These are phyloP conservation scores for Pythium phragmitis DNA, from an alignment of 352 stramenopile species.

Conservation along the genomic window DNA sequence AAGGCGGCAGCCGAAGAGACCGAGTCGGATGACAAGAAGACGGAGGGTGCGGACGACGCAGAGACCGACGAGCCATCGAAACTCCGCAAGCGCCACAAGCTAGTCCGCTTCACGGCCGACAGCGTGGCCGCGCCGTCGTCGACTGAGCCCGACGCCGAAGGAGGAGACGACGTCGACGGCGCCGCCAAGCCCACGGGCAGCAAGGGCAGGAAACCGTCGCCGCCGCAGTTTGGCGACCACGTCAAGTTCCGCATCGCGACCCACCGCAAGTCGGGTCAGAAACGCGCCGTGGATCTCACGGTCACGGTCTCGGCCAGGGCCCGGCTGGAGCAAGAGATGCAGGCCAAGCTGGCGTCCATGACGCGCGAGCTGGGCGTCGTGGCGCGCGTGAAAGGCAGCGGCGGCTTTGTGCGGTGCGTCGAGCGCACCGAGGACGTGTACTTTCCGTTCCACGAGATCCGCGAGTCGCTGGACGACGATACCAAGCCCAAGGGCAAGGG, in stretches of 20 bases:
- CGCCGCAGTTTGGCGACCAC: constrained; percentile 66
- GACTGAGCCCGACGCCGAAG: constrained; percentile 8
- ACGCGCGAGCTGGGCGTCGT: constrained; percentile 60
- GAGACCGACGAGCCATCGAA: constrained; percentile 18
- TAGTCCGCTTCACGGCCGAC: constrained; percentile 59
- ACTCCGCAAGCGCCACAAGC: constrained; percentile 21
- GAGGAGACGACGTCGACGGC: constrained; percentile 19
- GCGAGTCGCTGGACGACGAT: constrained; percentile 31
- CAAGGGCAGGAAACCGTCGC: constrained; percentile 5
- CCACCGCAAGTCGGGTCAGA: constrained; percentile 60
- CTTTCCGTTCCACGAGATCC: constrained; percentile 71
- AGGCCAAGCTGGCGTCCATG: constrained; percentile 57
- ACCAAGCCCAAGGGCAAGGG: constrained; percentile 17
- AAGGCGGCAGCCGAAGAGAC: constrained; percentile 12
- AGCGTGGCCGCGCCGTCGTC: constrained; percentile 30
- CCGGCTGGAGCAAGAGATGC: constrained; percentile 70
- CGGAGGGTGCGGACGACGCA: background rate
- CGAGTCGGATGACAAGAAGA: constrained; percentile 1
- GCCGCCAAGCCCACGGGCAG: no score
- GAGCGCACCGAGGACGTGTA: constrained; percentile 66
- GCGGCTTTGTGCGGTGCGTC: constrained; percentile 74
- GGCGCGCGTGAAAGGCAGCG: constrained; percentile 52
- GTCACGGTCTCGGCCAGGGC: constrained; percentile 56
- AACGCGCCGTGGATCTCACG: constrained; percentile 64
- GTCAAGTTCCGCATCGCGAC: constrained; percentile 73